Evolutionary conservation across 495 filamentous ascomycete species (phyloP).

Genomic region (Penicillium taxi): DNA sequence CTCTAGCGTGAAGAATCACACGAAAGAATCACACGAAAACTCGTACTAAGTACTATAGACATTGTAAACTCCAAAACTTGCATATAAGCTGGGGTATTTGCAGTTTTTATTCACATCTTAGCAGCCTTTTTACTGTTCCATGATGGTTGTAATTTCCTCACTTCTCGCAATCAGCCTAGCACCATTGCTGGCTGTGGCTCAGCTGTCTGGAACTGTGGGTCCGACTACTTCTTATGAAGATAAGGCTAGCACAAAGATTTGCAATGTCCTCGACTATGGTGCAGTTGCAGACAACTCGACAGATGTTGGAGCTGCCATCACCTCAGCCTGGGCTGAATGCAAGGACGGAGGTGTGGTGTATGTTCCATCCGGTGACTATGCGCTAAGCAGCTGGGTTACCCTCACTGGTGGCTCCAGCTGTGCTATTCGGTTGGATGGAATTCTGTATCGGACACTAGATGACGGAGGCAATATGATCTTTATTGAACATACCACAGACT

Average conservation of each 20-base stretch:
- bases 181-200: slow-evolving; percentile 28
- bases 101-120: too few relatives aligned
- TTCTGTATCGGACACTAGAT: slow-evolving; percentile 38
- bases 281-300: slow-evolving; percentile 39
- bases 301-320: slow-evolving; percentile 40
- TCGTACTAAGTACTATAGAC: too few relatives aligned
- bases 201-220: slow-evolving; percentile 38
- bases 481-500: slow-evolving; percentile 39
- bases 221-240: slow-evolving; percentile 29
- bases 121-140: neutral
- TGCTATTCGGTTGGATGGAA: slow-evolving; percentile 43
- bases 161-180: slow-evolving; percentile 23
- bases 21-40: too few relatives aligned
- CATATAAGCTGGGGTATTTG: too few relatives aligned
- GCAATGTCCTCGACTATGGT: slow-evolving; percentile 46
- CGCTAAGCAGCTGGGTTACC: slow-evolving; percentile 26
- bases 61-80: too few relatives aligned
- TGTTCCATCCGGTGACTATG: slow-evolving; percentile 31
- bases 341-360: slow-evolving; percentile 28
- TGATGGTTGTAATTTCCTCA: slow-evolving; percentile 5
- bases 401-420: slow-evolving; percentile 32
- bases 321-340: slow-evolving; percentile 42
- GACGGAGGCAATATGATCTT: slow-evolving; percentile 45
- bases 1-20: too few relatives aligned
- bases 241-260: slow-evolving; percentile 30